Evolutionary conservation across 2,329 filamentous ascomycete genomes (phyloP).

Genomic region (Fusarium begoniae): DNA sequence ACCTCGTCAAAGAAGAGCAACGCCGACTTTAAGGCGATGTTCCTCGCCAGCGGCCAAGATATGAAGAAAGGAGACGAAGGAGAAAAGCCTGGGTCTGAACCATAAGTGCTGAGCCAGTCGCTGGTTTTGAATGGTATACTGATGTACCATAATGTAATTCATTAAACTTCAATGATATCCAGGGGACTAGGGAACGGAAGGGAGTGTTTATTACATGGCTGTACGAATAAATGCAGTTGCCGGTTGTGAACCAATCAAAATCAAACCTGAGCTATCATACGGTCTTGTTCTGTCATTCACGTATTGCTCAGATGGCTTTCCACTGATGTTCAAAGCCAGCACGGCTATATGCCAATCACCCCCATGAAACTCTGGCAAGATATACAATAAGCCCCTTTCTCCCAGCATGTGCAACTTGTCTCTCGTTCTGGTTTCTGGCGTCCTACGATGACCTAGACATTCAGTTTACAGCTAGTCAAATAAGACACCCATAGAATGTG

Average conservation of each 20-base stretch:
- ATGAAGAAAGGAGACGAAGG: slow-evolving; percentile 10
- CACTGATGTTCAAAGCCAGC: not conserved
- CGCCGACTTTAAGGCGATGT: slow-evolving; percentile 66
- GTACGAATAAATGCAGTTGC: slow-evolving; percentile 5
- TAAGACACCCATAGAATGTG: not conserved
- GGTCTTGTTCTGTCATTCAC: not conserved
- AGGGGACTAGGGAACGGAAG: not conserved
- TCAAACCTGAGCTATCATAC: not conserved
- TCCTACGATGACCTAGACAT: not conserved
- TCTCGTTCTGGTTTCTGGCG: not conserved
- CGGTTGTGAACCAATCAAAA: not conserved
- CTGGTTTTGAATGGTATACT: slow-evolving; percentile 8
- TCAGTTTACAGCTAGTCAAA: not conserved
- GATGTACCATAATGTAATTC: slow-evolving; percentile 36
- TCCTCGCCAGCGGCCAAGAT: slow-evolving; percentile 46
- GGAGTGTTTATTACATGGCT: not conserved
- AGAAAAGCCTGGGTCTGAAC: slow-evolving; percentile 1
- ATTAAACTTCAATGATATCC: slow-evolving; percentile 31
- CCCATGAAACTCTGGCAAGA: not conserved
- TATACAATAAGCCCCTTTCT: not conserved
- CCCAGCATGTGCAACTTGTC: not conserved
- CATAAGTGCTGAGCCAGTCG: slow-evolving; percentile 2
- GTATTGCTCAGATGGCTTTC: not conserved
- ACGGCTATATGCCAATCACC: not conserved
- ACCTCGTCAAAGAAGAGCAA: slow-evolving; percentile 59